These are phyloP conservation scores for Ilyonectria destructans DNA, from an alignment of 2,329 filamentous ascomycete species.

Conservation along the genomic window DNA sequence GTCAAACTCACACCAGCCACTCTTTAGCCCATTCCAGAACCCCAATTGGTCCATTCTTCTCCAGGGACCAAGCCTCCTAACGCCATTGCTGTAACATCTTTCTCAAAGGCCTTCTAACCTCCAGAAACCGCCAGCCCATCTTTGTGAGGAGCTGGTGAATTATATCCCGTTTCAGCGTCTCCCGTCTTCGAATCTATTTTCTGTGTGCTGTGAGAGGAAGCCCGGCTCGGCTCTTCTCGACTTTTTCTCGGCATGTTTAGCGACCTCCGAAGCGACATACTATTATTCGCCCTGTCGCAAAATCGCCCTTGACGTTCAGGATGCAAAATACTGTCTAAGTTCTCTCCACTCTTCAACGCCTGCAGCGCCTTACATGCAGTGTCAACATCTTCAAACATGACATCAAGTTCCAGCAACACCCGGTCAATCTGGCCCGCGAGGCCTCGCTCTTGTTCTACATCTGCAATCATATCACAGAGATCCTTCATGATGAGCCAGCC, in stretches of 20 bases:
- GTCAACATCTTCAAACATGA: conserved; percentile 66
- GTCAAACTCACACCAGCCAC: conserved; percentile 39
- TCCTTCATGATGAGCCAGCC: conserved; percentile 55
- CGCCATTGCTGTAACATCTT: conserved; percentile 31
- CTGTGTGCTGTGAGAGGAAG: conserved; percentile 25
- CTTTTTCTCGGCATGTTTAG: conserved; percentile 37
- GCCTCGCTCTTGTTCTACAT: conserved; percentile 56
- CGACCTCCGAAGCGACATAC: conserved; percentile 39
- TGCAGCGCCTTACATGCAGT: conserved; percentile 63
- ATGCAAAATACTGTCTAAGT: conserved; percentile 47
- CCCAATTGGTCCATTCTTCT: conserved; percentile 36
- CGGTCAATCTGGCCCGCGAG: conserved; percentile 56
- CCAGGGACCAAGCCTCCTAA: conserved; percentile 25
- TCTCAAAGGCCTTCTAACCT: conserved; percentile 24
- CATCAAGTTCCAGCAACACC: conserved; percentile 47
- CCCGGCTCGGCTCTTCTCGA: conserved; percentile 30
- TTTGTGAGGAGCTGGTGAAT: conserved; percentile 5
- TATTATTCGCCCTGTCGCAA: conserved; percentile 29
- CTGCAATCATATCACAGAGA: conserved; percentile 49
- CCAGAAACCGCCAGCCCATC: conserved; percentile 32
- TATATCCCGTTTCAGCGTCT: conserved; percentile 2
- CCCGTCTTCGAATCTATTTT: conserved; percentile 7
- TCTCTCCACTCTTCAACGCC: conserved; percentile 63
- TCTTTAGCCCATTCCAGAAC: conserved; percentile 32
- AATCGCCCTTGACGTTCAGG: conserved; percentile 35